A percentile compares a stretch with the other conserved stretches of the same genome.
These are phyloP conservation scores for Pseudopyrenochaeta lycopersici DNA, from an alignment of 2,329 filamentous ascomycete genomes.

Conservation along the genomic window DNA sequence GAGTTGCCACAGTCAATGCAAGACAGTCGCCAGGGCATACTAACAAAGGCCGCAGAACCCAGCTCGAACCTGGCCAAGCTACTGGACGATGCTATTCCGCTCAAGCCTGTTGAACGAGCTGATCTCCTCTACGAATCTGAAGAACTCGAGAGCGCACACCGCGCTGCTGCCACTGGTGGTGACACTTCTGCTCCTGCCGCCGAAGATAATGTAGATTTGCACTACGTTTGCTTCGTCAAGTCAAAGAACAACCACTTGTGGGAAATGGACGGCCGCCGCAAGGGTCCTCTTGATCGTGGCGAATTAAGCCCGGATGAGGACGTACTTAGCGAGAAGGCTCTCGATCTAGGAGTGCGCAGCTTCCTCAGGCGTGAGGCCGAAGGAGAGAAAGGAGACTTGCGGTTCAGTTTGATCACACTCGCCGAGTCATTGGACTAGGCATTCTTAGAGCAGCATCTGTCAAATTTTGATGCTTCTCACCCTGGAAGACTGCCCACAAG, in stretches of 20 bases:
- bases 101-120: constrained; percentile 73
- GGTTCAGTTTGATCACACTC: constrained; percentile 70
- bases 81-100: constrained; percentile 73
- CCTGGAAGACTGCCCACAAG: neutral
- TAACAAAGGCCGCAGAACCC: constrained; percentile 45
- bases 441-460: neutral
- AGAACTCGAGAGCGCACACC: constrained; percentile 80
- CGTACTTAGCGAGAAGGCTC: constrained; percentile 72
- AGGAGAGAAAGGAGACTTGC: constrained; percentile 65
- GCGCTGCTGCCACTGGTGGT: constrained; percentile 76
- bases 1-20: constrained; percentile 8
- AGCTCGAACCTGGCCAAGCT: constrained; percentile 70
- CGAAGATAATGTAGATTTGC: constrained; percentile 85
- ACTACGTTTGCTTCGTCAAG: constrained; percentile 96
- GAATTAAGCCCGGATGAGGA: constrained; percentile 54
- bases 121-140: constrained; percentile 79
- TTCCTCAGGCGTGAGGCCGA: constrained; percentile 67
- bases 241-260: constrained; percentile 73
- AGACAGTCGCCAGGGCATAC: constrained; percentile 1
- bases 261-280: constrained; percentile 80
- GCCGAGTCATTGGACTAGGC: constrained; percentile 63
- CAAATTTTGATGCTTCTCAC: neutral
- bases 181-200: constrained; percentile 82
- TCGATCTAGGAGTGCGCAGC: constrained; percentile 72
- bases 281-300: constrained; percentile 74